phyloP scores from a whole-genome alignment of 208 protist genomes.

The Acanthamoeba castellanii region DNA sequence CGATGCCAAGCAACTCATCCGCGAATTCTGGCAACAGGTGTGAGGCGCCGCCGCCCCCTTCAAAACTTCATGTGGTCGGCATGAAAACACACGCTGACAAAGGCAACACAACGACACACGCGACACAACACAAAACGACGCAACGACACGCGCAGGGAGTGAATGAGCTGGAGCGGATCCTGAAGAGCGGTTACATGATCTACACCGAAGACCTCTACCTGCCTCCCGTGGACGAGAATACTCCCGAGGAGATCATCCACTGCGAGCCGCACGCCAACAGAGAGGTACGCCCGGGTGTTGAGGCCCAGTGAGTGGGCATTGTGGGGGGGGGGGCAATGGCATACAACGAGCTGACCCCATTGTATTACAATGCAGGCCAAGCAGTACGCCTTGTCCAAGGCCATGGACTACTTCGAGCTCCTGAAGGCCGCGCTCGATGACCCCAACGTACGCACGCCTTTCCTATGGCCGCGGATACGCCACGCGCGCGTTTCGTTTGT shows the following conservation, averaged over 20 bases:
- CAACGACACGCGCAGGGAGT: neutral
- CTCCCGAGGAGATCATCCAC: conserved; percentile 43
- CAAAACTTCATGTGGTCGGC: too few species aligned
- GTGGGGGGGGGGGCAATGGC: too few species aligned
- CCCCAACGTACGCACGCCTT: conserved; percentile 10
- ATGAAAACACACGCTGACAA: too few species aligned
- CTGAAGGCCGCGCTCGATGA: conserved; percentile 33
- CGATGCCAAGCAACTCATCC: conserved; percentile 1
- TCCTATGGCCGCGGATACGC: too few species aligned
- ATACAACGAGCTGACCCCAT: neutral
- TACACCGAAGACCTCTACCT: conserved; percentile 72
- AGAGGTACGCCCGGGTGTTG: neutral
- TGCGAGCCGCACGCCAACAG: neutral
- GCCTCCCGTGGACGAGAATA: conserved; percentile 41
- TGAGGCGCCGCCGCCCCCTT: too few species aligned
- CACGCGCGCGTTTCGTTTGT: too few species aligned
- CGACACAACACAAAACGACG: too few species aligned
- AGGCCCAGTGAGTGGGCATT: neutral
- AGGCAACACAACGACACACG: too few species aligned
- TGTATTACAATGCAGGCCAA: neutral
- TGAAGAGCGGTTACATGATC: conserved; percentile 19
- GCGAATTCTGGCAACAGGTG: conserved; percentile 29
- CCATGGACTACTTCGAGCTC: conserved; percentile 50
- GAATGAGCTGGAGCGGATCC: conserved; percentile 38
- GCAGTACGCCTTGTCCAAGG: conserved; percentile 6